phyloP scores from a whole-genome alignment of 2,329 filamentous ascomycete species.

The Cladophialophora carrionii region DNA sequence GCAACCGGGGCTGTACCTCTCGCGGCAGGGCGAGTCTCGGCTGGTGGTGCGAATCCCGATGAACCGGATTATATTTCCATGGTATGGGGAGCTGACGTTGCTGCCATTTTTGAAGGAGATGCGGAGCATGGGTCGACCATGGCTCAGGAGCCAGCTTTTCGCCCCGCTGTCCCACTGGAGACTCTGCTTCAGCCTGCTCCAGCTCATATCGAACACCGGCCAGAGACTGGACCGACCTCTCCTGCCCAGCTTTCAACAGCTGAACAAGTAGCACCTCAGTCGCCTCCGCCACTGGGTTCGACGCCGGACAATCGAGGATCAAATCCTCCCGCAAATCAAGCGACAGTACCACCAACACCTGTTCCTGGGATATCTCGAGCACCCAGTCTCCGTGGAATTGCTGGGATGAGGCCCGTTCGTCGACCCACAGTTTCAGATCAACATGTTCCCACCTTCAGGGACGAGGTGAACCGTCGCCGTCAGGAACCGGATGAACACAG shows the following conservation, averaged over 20 bases:
- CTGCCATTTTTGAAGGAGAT: not conserved
- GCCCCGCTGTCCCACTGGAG: constrained; percentile 22
- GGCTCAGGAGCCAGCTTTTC: constrained; percentile 1
- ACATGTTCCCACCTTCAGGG: constrained; percentile 17
- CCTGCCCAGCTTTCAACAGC: constrained; percentile 3
- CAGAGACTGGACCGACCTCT: not conserved
- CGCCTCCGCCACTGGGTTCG: not conserved
- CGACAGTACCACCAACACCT: constrained; percentile 19
- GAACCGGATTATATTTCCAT: not conserved
- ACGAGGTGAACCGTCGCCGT: constrained; percentile 15
- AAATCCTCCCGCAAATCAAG: not conserved
- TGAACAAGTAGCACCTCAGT: not conserved
- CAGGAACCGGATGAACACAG: not conserved
- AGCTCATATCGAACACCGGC: not conserved
- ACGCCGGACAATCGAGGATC: not conserved
- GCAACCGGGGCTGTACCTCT: not conserved
- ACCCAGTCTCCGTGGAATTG: constrained; percentile 24
- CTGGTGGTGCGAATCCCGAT: not conserved
- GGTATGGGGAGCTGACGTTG: not conserved
- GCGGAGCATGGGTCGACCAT: not conserved
- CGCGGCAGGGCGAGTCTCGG: not conserved
- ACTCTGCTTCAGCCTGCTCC: constrained; percentile 17
- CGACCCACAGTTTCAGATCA: constrained; percentile 36
- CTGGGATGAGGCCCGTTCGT: constrained; percentile 28
- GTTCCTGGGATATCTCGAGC: constrained; percentile 30